Percentiles rank a stretch among this genome's conserved stretches.
Conservation (phyloP, 805 yeast species). For the Isabelozyma heimii region DNA sequence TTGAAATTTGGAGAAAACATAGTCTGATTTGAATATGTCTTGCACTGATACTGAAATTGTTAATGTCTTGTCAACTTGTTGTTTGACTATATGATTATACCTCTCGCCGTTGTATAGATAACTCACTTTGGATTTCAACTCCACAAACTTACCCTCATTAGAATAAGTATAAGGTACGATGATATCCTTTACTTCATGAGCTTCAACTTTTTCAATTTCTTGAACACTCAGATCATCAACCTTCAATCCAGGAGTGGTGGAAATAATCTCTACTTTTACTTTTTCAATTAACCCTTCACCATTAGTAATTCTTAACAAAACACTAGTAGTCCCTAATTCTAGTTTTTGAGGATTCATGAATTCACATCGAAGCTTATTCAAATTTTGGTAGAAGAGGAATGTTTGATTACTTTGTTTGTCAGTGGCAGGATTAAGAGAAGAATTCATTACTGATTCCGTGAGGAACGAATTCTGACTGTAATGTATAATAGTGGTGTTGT, state of each 20-base stretch:
- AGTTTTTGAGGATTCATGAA: conserved; percentile 20
- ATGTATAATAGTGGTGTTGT: neutral
- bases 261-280: conserved; percentile 13
- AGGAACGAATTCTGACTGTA: conserved; percentile 6
- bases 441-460: conserved; percentile 5
- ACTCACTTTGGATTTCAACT: conserved; percentile 14
- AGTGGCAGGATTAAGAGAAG: neutral
- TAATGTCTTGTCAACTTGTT: conserved; percentile 51
- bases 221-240: conserved; percentile 3
- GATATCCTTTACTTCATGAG: conserved; percentile 15
- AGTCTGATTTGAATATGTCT: conserved; percentile 61
- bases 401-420: neutral
- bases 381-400: conserved; percentile 12
- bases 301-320: conserved; percentile 22
- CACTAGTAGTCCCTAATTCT: conserved; percentile 24
- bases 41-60: conserved; percentile 75
- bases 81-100: conserved; percentile 19
- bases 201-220: conserved; percentile 3
- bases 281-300: conserved; percentile 30
- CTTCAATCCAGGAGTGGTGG: conserved; percentile 16
- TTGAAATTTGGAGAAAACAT: conserved; percentile 64
- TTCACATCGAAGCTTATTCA: conserved; percentile 24
- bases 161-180: conserved; percentile 29
- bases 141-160: conserved; percentile 24
- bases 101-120: conserved; percentile 17